Evolutionary conservation across 1,284 basidiomycete genomes (phyloP).

Genomic region (Ustanciosporium gigantosporum): DNA sequence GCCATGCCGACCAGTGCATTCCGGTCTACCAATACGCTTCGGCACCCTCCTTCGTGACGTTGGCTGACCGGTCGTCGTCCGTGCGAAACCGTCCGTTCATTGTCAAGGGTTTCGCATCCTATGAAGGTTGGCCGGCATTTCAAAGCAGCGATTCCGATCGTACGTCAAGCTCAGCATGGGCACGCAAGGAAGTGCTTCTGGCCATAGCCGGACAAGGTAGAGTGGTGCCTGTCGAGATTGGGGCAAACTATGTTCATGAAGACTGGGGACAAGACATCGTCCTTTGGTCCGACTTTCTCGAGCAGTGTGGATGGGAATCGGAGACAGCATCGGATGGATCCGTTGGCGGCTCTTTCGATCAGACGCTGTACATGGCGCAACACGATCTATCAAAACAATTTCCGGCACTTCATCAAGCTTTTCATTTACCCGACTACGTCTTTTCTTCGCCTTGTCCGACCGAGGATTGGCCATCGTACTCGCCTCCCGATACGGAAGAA

Average conservation of each 20-base stretch:
- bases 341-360: background rate
- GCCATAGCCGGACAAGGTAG: constrained; percentile 69
- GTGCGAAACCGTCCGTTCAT: constrained; percentile 70
- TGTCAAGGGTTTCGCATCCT: constrained; percentile 66
- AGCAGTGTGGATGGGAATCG: constrained; percentile 66
- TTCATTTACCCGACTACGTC: constrained; percentile 82
- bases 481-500: constrained; percentile 69
- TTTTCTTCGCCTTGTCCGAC: constrained; percentile 68
- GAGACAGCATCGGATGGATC: too few relatives aligned
- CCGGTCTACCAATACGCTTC: constrained; percentile 6
- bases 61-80: constrained; percentile 1
- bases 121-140: constrained; percentile 72
- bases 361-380: constrained; percentile 82
- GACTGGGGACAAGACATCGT: constrained; percentile 84
- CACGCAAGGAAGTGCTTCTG: constrained; percentile 22
- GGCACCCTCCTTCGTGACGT: constrained; percentile 21
- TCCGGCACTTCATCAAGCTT: constrained; percentile 74
- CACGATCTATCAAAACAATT: constrained; percentile 84
- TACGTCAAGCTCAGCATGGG: constrained; percentile 60
- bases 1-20: constrained; percentile 9
- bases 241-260: constrained; percentile 76
- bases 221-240: constrained; percentile 87
- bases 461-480: constrained; percentile 64
- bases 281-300: constrained; percentile 75
- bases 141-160: too few relatives aligned